Base-by-base conservation (phyloP, 1,284 basidiomycete genomes). In the Mycosarcoma mackinlayi region DNA sequence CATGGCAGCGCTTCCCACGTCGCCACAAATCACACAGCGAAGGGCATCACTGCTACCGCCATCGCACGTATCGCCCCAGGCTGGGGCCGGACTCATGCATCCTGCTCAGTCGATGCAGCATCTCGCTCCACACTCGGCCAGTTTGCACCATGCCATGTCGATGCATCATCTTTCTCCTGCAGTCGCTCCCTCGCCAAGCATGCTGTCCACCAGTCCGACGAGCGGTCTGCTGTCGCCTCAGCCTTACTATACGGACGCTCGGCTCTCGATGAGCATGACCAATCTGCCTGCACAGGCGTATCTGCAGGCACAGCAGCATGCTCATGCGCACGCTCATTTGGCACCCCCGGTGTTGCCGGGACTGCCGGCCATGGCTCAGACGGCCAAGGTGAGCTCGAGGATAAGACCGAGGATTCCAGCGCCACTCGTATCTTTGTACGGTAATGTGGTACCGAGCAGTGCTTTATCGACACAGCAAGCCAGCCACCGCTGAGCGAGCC, bases 231-330 rank as follows among this genome's bases (percentile, higher is more conserved):
- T 41, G 30, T 38, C 37, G 2, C 19, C 37, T n/a, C 31, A 39
- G 24, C 25, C 16, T 11, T 34, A 24, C 6, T 13, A 21, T 6
- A 37, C 37, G 23, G 56, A 57, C n/a, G 40, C 60, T 10, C 38
- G 49, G 1, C 45, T 64, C 16, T 56, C 61, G 45, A 64, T 70
- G 61, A 70, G 67, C 55, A 64, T 57, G 60, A 70, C 56, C 4
- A 64, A 60, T 24, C 37, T 70, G 3, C 56, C 56, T 27, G 67
- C 67, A 8, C 67, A 70, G 28, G 67, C 60, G 16, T 58, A 67
- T n/a, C 16, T 51, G 28, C 54, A 62, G 11, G 56, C 56, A 1
- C 50, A 53, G 38, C 61, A 51, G 18, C 46, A 46, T 21, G 42
- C 38, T n/a, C n/a, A n/a, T n/a, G n/a, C n/a, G n/a, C n/a, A n/a